These are phyloP conservation scores for Ophiocordyceps sinensis DNA, from an alignment of 2,329 filamentous ascomycete genomes.

Conservation along the genomic window DNA sequence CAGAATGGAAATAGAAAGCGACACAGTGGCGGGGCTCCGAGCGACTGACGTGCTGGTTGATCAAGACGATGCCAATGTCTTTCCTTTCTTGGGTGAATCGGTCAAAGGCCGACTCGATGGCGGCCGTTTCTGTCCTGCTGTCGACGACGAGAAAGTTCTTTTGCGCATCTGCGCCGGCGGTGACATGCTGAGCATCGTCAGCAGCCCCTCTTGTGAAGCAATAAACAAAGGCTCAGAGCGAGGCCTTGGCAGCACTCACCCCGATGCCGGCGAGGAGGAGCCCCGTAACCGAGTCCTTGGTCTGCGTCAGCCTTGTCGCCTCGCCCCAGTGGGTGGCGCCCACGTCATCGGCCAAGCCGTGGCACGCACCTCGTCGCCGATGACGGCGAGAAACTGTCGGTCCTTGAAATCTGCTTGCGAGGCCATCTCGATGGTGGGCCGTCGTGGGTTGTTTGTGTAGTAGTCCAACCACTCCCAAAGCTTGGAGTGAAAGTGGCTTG, in stretches of 20 bases:
- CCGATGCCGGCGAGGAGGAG: slow-evolving; percentile 90
- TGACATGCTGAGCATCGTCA: slow-evolving; percentile 59
- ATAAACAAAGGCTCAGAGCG: not conserved
- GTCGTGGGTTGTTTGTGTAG: not conserved
- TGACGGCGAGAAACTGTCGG: slow-evolving; percentile 91
- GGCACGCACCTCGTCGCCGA: slow-evolving; percentile 72
- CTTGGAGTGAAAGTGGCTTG: not conserved
- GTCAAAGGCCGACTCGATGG: slow-evolving; percentile 84
- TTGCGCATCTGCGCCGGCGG: slow-evolving; percentile 70
- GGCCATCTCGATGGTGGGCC: slow-evolving; percentile 22
- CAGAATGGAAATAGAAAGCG: slow-evolving; percentile 3
- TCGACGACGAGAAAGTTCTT: slow-evolving; percentile 99
- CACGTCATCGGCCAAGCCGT: not conserved
- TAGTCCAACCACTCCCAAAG: not conserved
- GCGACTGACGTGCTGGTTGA: slow-evolving; percentile 81
- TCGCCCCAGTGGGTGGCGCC: not conserved
- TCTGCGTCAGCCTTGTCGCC: slow-evolving; percentile 11
- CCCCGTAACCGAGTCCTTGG: slow-evolving; percentile 93
- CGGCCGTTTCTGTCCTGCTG: slow-evolving; percentile 72
- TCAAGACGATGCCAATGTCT: slow-evolving; percentile 90
- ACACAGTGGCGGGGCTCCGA: not conserved
- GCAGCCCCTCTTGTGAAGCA: not conserved
- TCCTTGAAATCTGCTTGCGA: slow-evolving; percentile 56
- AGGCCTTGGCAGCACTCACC: slow-evolving; percentile 32
- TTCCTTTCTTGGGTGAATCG: slow-evolving; percentile 80